Conservation (phyloP, 352 stramenopile species). For the Phytophthora citrophthora region DNA sequence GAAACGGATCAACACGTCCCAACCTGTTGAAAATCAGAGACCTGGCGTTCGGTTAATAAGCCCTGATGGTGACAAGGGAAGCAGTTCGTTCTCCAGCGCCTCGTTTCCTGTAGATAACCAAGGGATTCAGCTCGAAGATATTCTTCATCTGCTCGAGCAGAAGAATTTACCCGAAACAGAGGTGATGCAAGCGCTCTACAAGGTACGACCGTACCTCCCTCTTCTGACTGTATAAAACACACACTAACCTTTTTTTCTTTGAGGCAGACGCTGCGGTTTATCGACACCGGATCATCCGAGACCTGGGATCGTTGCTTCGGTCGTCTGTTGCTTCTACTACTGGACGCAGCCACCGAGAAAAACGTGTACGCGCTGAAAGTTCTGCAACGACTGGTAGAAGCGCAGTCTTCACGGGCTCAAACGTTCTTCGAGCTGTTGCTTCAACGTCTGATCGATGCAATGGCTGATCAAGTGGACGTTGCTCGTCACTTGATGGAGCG, state of each 20-base stretch:
- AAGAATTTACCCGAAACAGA: conserved; percentile 58
- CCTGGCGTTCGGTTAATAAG: not conserved
- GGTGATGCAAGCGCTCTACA: conserved; percentile 47
- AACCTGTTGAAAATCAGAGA: conserved; percentile 3
- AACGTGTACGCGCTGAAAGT: conserved; percentile 64
- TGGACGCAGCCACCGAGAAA: conserved; percentile 54
- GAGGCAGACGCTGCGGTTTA: conserved; percentile 40
- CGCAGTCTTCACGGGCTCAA: conserved; percentile 47
- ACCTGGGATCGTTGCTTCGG: conserved; percentile 55
- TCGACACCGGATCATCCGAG: conserved; percentile 29
- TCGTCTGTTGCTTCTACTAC: conserved; percentile 46
- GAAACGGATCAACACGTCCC: conserved; percentile 50
- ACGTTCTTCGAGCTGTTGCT: conserved; percentile 70
- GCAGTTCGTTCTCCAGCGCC: conserved; percentile 4
- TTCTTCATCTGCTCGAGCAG: conserved; percentile 45
- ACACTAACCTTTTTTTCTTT: conserved; percentile 5
- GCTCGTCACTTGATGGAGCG: conserved; percentile 59
- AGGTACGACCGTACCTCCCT: conserved; percentile 37
- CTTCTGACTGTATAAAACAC: not conserved
- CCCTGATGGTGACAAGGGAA: not conserved
- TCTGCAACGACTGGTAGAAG: conserved; percentile 50
- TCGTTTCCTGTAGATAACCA: conserved; percentile 24
- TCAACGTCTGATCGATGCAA: conserved; percentile 56
- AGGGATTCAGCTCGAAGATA: conserved; percentile 42
- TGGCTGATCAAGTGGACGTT: conserved; percentile 48